phyloP scores from a whole-genome alignment of 805 yeast species.

The Brettanomyces nanus region DNA sequence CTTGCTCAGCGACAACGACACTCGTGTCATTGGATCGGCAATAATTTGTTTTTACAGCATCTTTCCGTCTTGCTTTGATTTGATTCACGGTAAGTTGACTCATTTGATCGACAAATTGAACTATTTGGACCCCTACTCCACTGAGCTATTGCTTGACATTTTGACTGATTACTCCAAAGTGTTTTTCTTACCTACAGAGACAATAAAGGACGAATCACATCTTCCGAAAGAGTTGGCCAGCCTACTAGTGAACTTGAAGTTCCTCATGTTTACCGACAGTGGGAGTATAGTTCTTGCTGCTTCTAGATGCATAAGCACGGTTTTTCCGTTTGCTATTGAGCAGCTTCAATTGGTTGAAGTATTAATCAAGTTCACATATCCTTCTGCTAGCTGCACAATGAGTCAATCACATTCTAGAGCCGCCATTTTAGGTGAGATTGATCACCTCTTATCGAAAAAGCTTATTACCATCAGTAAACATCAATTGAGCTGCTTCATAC shows the following conservation, averaged over 20 bases:
- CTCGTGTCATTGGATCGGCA: conserved; percentile 63
- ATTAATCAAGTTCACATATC: conserved; percentile 28
- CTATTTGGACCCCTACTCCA: conserved; percentile 72
- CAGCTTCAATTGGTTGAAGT: conserved; percentile 42
- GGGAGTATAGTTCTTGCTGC: conserved; percentile 56
- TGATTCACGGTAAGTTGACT: conserved; percentile 66
- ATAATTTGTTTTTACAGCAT: conserved; percentile 46
- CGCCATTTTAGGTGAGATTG: conserved; percentile 12
- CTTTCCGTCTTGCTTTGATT: conserved; percentile 48
- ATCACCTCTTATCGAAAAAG: conserved; percentile 21
- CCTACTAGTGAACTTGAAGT: conserved; percentile 25
- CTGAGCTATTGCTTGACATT: conserved; percentile 47
- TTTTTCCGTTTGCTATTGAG: conserved; percentile 51
- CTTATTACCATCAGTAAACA: conserved; percentile 28
- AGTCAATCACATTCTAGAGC: background rate
- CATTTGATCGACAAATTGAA: conserved; percentile 28
- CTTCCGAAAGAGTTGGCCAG: conserved; percentile 40
- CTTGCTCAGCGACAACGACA: conserved; percentile 57
- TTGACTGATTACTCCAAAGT: conserved; percentile 58
- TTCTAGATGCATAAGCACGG: conserved; percentile 44
- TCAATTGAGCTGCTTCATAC: conserved; percentile 40
- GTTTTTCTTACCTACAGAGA: conserved; percentile 34
- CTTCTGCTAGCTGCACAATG: background rate
- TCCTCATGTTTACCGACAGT: conserved; percentile 43
- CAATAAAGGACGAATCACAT: background rate